These are phyloP conservation scores for Penicillium sp. DNA, from an alignment of 2,329 filamentous ascomycete genomes.

Conservation along the genomic window DNA sequence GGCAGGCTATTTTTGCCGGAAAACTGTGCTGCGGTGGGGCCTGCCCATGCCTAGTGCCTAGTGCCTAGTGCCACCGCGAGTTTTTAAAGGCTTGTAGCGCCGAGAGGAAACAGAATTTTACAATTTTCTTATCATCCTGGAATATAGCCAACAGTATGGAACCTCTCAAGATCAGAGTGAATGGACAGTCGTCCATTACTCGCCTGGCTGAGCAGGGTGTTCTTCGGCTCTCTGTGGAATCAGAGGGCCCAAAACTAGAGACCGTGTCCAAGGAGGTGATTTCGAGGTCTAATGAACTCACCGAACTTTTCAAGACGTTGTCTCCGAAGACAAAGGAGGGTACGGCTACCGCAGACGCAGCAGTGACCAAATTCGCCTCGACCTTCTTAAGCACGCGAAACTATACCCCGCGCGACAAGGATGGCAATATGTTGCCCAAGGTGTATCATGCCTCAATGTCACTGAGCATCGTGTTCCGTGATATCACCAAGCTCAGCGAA, in stretches of 20 bases:
- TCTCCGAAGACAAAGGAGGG: constrained; percentile 11
- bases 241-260: constrained; percentile 11
- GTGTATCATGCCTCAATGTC: constrained; percentile 23
- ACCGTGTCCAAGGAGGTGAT: constrained; percentile 16
- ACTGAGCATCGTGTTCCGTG: constrained; percentile 28
- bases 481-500: constrained; percentile 26
- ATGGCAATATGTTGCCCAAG: constrained; percentile 16
- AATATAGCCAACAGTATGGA: constrained; percentile 14
- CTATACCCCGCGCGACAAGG: background rate
- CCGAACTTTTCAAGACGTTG: constrained; percentile 14
- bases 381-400: constrained; percentile 15
- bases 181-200: constrained; percentile 17
- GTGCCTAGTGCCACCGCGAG: background rate
- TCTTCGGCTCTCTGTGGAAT: constrained; percentile 13
- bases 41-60: background rate
- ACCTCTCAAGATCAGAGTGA: constrained; percentile 19
- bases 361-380: constrained; percentile 25
- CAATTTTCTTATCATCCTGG: no score
- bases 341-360: constrained; percentile 14
- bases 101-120: no score
- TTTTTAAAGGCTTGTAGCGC: no score
- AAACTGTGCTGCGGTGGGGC: constrained; percentile 1
- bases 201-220: constrained; percentile 18
- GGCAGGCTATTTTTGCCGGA: background rate
- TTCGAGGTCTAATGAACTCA: constrained; percentile 13